Conservation (phyloP, 208 protist species). For the Trypanosomatidae sp. region DNA sequence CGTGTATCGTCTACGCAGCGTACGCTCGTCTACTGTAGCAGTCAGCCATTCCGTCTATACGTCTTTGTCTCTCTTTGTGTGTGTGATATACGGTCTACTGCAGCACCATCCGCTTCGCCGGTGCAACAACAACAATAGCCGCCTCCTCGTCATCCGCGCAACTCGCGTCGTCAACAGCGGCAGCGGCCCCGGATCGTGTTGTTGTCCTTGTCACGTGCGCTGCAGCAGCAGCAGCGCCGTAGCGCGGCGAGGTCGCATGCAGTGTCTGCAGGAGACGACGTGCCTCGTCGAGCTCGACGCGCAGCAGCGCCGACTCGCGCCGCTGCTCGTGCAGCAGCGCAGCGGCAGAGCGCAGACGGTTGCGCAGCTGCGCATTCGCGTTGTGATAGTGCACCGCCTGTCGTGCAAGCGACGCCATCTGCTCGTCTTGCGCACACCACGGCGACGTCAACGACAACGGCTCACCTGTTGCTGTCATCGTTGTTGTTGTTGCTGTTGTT, state of each 20-base stretch:
- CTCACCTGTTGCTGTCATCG: too few species aligned
- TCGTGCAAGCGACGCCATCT: slow-evolving; percentile 28
- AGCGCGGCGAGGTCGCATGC: neutral
- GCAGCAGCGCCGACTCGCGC: slow-evolving; percentile 45
- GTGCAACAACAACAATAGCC: too few species aligned
- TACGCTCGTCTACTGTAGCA: too few species aligned
- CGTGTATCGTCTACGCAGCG: too few species aligned
- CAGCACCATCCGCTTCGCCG: too few species aligned
- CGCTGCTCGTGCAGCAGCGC: slow-evolving; percentile 34
- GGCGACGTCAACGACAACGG: too few species aligned
- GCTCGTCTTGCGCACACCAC: slow-evolving; percentile 21
- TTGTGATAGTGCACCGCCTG: slow-evolving; percentile 51
- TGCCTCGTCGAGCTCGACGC: slow-evolving; percentile 46
- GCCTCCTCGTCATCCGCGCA: too few species aligned
- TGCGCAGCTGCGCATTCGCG: slow-evolving; percentile 37
- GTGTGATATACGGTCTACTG: too few species aligned
- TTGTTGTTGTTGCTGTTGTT: too few species aligned
- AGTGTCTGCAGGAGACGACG: slow-evolving; percentile 1
- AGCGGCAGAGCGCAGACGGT: slow-evolving; percentile 28
- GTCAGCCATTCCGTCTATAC: too few species aligned
- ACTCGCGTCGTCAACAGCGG: neutral
- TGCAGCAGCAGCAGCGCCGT: neutral
- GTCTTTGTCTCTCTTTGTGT: too few species aligned
- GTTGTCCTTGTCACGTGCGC: neutral
- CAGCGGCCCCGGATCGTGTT: neutral